A percentile compares a stretch with the other conserved stretches of the same genome.
Conservation (phyloP, 2,329 filamentous ascomycete genomes). For the Diplodia seriata region DNA sequence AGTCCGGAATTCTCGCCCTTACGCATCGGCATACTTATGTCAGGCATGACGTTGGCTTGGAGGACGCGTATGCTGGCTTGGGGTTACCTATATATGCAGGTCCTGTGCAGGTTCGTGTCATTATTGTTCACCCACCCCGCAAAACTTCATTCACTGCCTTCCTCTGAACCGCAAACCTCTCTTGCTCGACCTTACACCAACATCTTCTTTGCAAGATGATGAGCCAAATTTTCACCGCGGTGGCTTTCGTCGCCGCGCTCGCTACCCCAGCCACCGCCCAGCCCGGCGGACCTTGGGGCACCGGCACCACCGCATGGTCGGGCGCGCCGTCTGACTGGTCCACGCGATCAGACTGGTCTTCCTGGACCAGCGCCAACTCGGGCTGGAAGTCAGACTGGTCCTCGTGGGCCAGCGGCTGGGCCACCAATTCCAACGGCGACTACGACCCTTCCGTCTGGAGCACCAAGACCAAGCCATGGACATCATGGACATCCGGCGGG, state of each 20-base stretch:
- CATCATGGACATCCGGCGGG: conserved; percentile 7
- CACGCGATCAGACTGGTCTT: conserved; percentile 22
- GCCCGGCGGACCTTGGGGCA: conserved; percentile 21
- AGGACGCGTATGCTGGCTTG: conserved; percentile 25
- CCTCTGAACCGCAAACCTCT: conserved; percentile 6
- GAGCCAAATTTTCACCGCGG: conserved; percentile 29
- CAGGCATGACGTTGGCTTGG: conserved; percentile 21
- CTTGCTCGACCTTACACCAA: conserved; percentile 40
- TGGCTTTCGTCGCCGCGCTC: conserved; percentile 19
- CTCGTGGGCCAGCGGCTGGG: conserved; percentile 20
- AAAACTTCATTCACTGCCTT: conserved; percentile 20
- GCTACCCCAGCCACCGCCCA: conserved; percentile 20
- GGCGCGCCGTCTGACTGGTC: conserved; percentile 24
- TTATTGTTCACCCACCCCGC: background rate
- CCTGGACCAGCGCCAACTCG: conserved; percentile 25
- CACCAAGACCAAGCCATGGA: conserved; percentile 20
- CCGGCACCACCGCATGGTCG: conserved; percentile 20
- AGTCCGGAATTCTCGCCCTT: background rate
- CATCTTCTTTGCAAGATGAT: conserved; percentile 29
- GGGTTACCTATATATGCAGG: conserved; percentile 29
- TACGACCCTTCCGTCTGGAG: conserved; percentile 18
- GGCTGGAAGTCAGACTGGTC: conserved; percentile 11
- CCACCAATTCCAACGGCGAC: conserved; percentile 8
- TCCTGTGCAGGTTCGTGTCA: conserved; percentile 9
- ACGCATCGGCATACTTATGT: conserved; percentile 1